These are phyloP conservation scores for Royoungia palumana DNA, from an alignment of 768 basidiomycete species.

Conservation along the genomic window DNA sequence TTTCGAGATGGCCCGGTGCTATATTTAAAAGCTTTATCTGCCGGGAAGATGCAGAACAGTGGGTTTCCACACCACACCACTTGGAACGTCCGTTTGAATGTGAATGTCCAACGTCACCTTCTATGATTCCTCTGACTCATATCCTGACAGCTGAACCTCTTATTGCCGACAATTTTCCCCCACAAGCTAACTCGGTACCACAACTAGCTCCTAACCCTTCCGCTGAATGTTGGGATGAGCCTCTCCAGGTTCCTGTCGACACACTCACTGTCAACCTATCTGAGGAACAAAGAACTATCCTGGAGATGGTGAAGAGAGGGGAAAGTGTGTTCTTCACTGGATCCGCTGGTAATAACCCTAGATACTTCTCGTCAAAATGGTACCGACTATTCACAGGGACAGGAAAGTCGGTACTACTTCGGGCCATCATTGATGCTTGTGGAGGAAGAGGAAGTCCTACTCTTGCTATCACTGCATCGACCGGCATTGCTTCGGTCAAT, in stretches of 20 bases:
- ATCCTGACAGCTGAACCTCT: conserved; percentile 5
- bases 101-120: not conserved
- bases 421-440: conserved; percentile 62
- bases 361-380: not conserved
- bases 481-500: conserved; percentile 77
- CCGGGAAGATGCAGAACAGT: conserved; percentile 45
- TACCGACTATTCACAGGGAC: conserved; percentile 45
- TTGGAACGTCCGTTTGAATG: conserved; percentile 18
- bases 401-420: conserved; percentile 79
- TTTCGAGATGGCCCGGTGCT: conserved; percentile 50
- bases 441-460: conserved; percentile 33
- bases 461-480: conserved; percentile 78
- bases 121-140: not conserved
- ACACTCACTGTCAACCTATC: conserved; percentile 40
- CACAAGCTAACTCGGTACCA: not conserved
- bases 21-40: conserved; percentile 52
- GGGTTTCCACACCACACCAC: conserved; percentile 32
- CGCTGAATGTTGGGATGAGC: not conserved
- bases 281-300: conserved; percentile 47
- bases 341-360: conserved; percentile 52
- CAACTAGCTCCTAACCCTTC: not conserved
- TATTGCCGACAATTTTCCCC: not conserved
- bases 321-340: conserved; percentile 84
- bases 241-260: not conserved
- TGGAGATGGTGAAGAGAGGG: conserved; percentile 53